These are phyloP conservation scores for Solanum commersonii DNA, from an alignment of 257 asterid genomes.

Conservation along the genomic window DNA sequence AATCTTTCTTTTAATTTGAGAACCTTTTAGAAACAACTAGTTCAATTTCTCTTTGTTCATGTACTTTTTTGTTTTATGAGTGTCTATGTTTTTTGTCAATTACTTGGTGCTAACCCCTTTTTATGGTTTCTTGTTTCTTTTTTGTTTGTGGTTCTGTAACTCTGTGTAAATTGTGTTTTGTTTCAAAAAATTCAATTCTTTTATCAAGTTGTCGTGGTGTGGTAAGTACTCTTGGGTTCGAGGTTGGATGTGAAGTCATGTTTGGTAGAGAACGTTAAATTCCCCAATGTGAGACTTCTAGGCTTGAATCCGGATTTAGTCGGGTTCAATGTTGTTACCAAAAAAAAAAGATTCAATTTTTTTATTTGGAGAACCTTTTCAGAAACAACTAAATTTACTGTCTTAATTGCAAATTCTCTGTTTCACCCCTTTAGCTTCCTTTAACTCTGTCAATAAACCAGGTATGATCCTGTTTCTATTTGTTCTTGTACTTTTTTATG, in stretches of 20 bases:
- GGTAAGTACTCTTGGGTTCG: not conserved
- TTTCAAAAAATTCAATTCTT: too few species aligned
- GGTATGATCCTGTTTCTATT: not conserved
- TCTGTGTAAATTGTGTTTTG: not conserved
- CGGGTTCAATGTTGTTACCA: not conserved
- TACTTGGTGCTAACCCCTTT: not conserved
- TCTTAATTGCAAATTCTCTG: not conserved
- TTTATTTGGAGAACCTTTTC: not conserved
- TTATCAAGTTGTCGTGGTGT: not conserved
- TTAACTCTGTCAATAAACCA: not conserved
- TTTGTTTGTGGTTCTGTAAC: not conserved
- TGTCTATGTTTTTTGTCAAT: not conserved
- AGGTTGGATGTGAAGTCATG: too few species aligned
- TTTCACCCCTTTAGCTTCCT: not conserved
- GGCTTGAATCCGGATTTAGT: not conserved
- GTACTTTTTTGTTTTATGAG: too few species aligned
- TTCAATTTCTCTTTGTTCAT: too few species aligned
- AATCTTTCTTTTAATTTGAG: too few species aligned
- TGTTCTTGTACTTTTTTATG: not conserved
- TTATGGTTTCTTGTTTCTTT: not conserved
- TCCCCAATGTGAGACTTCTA: not conserved
- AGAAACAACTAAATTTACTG: not conserved
- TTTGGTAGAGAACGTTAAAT: not conserved
- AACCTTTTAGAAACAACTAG: too few species aligned
- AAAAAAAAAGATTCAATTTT: not conserved